Evolutionary conservation across 2,329 filamentous ascomycete genomes (phyloP), one percentile per base, ranked within the genome.

Genomic region (Pseudogymnoascus sp.): DNA sequence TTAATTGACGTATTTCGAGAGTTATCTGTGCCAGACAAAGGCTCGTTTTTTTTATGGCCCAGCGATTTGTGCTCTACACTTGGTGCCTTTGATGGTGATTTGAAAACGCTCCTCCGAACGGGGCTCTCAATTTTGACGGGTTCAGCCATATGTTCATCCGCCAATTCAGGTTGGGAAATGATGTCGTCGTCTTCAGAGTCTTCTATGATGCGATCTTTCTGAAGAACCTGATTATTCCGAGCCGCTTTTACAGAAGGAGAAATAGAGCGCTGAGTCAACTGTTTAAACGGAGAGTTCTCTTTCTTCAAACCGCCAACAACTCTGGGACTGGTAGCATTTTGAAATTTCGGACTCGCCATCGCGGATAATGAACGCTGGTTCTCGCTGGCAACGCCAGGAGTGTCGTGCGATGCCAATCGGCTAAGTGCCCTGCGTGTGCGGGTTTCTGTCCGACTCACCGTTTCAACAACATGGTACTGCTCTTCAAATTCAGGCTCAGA

Each of bases 371-470:
- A 21, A 33, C 8, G n/a, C 2, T 56, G n/a, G 29, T 56, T 56
- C 5, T 33, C 29, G 13, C 50, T 11, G 6, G 4, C n/a, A 14
- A 19, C 19, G n/a, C 10, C 4, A 33, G 50, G 50, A 33, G 50
- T 56, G 50, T 56, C 50, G 50, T 56, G 50, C 16, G 67, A 70
- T 13, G 69, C 63, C 19, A 67, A 63, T 24, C 66, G 66, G 61
- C 68, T 72, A n/a, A 68, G 63, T 42, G 65, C 68, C 42, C 67
- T 71, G n/a, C 69, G 63, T 37, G 67, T 69, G 6, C 63, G 64
- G 61, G 70, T 71, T 56, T 71, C 69, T 4, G 65, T 59, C 63
- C 63, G 64, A 44, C 66, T 70, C 29, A 70, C 65, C 11, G 68
- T 72, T 62, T 72, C 67, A 4, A 67, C 72, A 29, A 69, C 65